Evolutionary conservation across 495 filamentous ascomycete genomes (phyloP).

Genomic region (Xylaria venustula): DNA sequence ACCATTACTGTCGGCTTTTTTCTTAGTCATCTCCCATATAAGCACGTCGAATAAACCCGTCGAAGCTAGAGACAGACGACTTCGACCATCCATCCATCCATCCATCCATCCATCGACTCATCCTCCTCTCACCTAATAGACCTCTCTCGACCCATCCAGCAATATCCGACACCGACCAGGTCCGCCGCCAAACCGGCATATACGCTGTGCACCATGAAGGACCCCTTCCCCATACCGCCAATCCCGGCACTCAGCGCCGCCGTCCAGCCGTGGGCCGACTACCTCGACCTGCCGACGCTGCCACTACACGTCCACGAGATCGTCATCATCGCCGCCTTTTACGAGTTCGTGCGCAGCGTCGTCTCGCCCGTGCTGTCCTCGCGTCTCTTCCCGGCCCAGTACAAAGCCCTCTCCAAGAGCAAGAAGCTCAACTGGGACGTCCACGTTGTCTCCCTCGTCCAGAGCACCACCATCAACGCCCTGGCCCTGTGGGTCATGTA

Average conservation of each 20-base stretch:
- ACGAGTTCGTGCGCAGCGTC: conserved; percentile 70
- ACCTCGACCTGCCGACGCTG: conserved; percentile 64
- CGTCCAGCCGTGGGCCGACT: conserved; percentile 58
- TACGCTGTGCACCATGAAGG: conserved; percentile 55
- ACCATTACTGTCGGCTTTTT: not conserved
- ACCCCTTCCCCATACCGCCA: conserved; percentile 66
- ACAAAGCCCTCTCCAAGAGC: conserved; percentile 61
- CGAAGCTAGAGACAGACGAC: too few relatives aligned
- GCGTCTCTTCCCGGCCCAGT: conserved; percentile 67
- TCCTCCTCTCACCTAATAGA: too few relatives aligned
- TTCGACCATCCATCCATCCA: too few relatives aligned
- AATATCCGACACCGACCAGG: not conserved
- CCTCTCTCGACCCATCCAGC: too few relatives aligned
- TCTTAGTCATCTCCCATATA: too few relatives aligned
- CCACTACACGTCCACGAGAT: conserved; percentile 89
- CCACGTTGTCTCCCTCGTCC: conserved; percentile 89
- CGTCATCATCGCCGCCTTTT: conserved; percentile 67
- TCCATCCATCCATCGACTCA: not conserved
- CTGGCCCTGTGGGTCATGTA: conserved; percentile 83
- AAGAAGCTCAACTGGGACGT: conserved; percentile 94
- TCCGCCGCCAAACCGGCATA: too few relatives aligned
- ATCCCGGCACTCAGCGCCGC: conserved; percentile 51
- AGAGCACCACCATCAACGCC: conserved; percentile 74
- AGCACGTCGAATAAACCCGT: too few relatives aligned
- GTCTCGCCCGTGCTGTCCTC: conserved; percentile 74